Evolutionary conservation across 495 filamentous ascomycete species (phyloP).

Genomic region (Pyronema omphalodes): DNA sequence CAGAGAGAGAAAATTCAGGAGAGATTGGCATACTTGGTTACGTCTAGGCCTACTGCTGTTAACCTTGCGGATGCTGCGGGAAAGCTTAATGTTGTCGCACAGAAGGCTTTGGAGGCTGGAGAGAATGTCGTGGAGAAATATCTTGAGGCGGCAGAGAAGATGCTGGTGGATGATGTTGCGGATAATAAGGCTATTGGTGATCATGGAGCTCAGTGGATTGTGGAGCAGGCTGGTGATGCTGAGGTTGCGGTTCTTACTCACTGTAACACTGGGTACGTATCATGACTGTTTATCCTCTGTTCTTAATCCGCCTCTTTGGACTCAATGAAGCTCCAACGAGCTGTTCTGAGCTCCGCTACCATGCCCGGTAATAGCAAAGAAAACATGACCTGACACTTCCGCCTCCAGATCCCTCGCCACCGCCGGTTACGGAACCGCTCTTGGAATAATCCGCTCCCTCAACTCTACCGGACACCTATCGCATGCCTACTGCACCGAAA

Average conservation of each 20-base stretch:
- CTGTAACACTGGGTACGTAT: conserved; percentile 76
- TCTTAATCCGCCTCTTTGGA: background rate
- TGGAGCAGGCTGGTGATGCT: conserved; percentile 28
- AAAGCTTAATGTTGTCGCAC: conserved; percentile 48
- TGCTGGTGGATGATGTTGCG: conserved; percentile 67
- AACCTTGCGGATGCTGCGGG: conserved; percentile 78
- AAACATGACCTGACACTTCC: background rate
- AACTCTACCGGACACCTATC: conserved; percentile 42
- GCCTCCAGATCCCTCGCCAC: conserved; percentile 67
- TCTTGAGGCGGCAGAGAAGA: conserved; percentile 60
- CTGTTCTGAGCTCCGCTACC: background rate
- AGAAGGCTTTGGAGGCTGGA: conserved; percentile 24
- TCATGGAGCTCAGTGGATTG: conserved; percentile 69
- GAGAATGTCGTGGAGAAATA: conserved; percentile 35
- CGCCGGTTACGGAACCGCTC: conserved; percentile 84
- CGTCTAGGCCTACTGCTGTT: conserved; percentile 80
- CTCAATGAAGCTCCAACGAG: background rate
- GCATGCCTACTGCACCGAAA: conserved; percentile 90
- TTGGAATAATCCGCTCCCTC: conserved; percentile 83
- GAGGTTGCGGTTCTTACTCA: conserved; percentile 65
- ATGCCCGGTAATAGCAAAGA: conserved; percentile 8
- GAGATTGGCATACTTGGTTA: conserved; percentile 65
- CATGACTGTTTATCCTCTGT: background rate
- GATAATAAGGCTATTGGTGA: conserved; percentile 75
- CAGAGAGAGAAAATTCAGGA: conserved; percentile 45